phyloP scores from a whole-genome alignment of 768 basidiomycete species.

The Chalciporus chontae region DNA sequence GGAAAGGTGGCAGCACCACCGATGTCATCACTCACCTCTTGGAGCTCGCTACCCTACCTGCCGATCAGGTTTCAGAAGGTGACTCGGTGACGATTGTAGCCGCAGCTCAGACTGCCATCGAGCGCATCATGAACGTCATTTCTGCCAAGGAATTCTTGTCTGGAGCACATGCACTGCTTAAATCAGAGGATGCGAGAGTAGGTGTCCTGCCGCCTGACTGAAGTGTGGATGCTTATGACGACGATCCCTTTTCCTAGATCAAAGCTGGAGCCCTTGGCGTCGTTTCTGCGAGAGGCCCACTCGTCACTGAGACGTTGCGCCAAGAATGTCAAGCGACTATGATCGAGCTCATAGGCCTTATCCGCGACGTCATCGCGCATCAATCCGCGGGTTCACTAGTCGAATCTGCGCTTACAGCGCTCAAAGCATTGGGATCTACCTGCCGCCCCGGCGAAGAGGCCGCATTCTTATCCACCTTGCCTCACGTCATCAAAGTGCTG shows the following conservation, averaged over 20 bases:
- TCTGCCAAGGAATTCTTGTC: slow-evolving; percentile 67
- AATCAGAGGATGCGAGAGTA: slow-evolving; percentile 52
- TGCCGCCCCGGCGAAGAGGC: slow-evolving; percentile 64
- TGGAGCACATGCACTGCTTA: slow-evolving; percentile 53
- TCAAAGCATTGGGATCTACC: slow-evolving; percentile 58
- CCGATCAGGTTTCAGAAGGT: slow-evolving; percentile 27
- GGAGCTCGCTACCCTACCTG: slow-evolving; percentile 39
- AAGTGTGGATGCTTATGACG: not conserved
- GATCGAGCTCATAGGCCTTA: slow-evolving; percentile 47
- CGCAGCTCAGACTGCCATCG: slow-evolving; percentile 49
- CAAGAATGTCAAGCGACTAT: slow-evolving; percentile 46
- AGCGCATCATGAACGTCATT: slow-evolving; percentile 57
- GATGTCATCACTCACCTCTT: slow-evolving; percentile 49
- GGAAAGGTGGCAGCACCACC: slow-evolving; percentile 31
- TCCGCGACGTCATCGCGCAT: slow-evolving; percentile 46
- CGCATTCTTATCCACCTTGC: slow-evolving; percentile 55
- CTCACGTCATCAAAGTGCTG: slow-evolving; percentile 50
- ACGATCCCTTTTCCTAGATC: slow-evolving; percentile 39
- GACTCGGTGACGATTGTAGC: slow-evolving; percentile 44
- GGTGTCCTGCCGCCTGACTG: slow-evolving; percentile 14
- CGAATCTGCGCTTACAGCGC: slow-evolving; percentile 51
- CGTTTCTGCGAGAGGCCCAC: slow-evolving; percentile 60
- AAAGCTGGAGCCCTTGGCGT: slow-evolving; percentile 68
- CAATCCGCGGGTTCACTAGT: slow-evolving; percentile 40
- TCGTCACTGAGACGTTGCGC: slow-evolving; percentile 56